Evolutionary conservation across 495 filamentous ascomycete genomes (phyloP).

Genomic region (Aspergillus wentii): DNA sequence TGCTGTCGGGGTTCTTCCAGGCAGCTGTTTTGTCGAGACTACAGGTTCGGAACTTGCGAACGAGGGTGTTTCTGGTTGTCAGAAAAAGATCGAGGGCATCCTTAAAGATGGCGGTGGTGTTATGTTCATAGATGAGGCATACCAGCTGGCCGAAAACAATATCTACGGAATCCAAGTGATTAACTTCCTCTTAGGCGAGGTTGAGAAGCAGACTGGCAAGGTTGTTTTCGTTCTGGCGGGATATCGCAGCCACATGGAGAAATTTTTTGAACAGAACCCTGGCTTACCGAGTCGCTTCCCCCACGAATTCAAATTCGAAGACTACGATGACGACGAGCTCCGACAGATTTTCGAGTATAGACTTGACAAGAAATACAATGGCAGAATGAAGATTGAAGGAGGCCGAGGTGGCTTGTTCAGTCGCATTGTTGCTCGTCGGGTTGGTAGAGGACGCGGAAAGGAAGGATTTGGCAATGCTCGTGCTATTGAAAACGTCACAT

Average conservation of each 20-base stretch:
- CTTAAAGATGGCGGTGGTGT: constrained; percentile 58
- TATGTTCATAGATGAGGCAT: constrained; percentile 72
- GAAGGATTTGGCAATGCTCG: constrained; percentile 73
- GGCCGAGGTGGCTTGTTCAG: constrained; percentile 59
- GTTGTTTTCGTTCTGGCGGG: constrained; percentile 74
- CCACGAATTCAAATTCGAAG: constrained; percentile 57
- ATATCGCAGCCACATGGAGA: constrained; percentile 75
- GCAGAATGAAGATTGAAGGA: constrained; percentile 54
- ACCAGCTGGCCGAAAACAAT: constrained; percentile 52
- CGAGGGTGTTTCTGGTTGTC: constrained; percentile 51
- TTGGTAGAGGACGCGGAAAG: constrained; percentile 56
- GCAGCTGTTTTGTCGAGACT: constrained; percentile 54
- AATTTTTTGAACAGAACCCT: constrained; percentile 73
- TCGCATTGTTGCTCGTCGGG: constrained; percentile 56
- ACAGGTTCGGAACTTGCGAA: constrained; percentile 65
- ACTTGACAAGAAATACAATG: constrained; percentile 46
- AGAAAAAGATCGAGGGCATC: constrained; percentile 55
- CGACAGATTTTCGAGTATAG: constrained; percentile 42
- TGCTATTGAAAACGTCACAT: constrained; percentile 57
- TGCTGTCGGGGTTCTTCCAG: constrained; percentile 53
- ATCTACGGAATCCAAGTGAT: constrained; percentile 56
- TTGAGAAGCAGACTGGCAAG: constrained; percentile 71
- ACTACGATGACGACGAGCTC: constrained; percentile 66
- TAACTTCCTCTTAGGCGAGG: constrained; percentile 69
- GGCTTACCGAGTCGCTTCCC: constrained; percentile 72